A percentile compares a stretch with the other conserved stretches of the same genome.
Evolutionary conservation across 805 yeast species (phyloP).

Genomic region (Metschnikowia similis): DNA sequence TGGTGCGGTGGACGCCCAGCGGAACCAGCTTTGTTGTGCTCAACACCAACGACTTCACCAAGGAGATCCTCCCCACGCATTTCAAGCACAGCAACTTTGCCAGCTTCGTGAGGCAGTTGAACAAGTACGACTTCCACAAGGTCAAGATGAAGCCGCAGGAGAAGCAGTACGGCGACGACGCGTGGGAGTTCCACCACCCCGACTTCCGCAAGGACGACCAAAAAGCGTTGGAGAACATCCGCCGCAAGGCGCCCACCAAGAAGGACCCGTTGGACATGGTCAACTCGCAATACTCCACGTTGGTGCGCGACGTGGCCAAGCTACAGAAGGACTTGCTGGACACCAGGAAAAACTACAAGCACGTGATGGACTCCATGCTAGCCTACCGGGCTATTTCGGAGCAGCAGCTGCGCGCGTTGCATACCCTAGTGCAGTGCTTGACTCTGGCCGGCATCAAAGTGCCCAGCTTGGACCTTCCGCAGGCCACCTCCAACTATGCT

Average conservation of each 20-base stretch:
- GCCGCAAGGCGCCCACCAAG: constrained; percentile 70
- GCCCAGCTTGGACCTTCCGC: constrained; percentile 61
- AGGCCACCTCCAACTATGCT: constrained; percentile 17
- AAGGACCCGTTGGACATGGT: constrained; percentile 23
- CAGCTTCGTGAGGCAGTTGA: constrained; percentile 88
- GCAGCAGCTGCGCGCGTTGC: constrained; percentile 50
- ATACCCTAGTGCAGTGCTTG: constrained; percentile 46
- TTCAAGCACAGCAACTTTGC: constrained; percentile 95
- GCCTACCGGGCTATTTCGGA: constrained; percentile 55
- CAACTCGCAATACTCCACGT: constrained; percentile 16
- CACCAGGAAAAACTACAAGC: constrained; percentile 51
- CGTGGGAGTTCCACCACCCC: constrained; percentile 96
- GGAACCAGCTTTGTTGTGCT: constrained; percentile 87
- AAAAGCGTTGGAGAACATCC: constrained; percentile 80
- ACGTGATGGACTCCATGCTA: constrained; percentile 58
- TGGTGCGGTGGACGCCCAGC: constrained; percentile 80
- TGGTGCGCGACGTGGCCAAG: constrained; percentile 30
- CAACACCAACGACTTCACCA: constrained; percentile 88
- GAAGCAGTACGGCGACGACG: constrained; percentile 58
- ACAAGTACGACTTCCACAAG: constrained; percentile 96
- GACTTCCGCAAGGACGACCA: constrained; percentile 73
- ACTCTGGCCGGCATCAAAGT: constrained; percentile 59
- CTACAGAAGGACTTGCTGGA: constrained; percentile 30
- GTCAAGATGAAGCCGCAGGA: constrained; percentile 72
- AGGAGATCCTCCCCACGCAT: constrained; percentile 82